Percentiles rank a stretch among this genome's conserved stretches.
These are phyloP conservation scores for Arachis hypogaea DNA, from an alignment of 306 rosid genomes.

Conservation along the genomic window DNA sequence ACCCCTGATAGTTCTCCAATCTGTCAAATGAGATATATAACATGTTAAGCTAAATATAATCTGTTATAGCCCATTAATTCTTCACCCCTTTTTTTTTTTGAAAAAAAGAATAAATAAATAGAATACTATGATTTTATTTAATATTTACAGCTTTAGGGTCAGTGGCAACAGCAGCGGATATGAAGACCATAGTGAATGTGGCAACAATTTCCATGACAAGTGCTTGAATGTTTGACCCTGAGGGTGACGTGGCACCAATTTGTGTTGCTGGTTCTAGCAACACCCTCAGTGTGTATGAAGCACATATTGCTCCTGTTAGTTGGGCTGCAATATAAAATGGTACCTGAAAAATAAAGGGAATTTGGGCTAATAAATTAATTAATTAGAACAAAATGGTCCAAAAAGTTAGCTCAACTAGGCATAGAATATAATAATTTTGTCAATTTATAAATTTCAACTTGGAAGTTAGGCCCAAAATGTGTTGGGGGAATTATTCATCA, in stretches of 20 bases:
- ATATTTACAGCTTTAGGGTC: constrained; percentile 71
- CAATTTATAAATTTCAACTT: background rate
- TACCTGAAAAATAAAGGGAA: constrained; percentile 48
- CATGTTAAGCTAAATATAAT: background rate
- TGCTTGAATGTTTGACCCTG: constrained; percentile 61
- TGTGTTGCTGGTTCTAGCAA: constrained; percentile 55
- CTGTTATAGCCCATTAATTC: too few species aligned
- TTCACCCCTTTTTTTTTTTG: background rate
- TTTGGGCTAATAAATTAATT: background rate
- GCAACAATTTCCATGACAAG: constrained; percentile 65
- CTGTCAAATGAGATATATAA: constrained; percentile 39
- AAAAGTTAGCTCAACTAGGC: background rate
- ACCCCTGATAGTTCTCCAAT: constrained; percentile 69
- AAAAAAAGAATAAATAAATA: background rate
- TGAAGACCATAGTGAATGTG: constrained; percentile 76
- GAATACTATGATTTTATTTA: too few species aligned
- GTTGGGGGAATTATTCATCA: background rate
- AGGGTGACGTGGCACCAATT: constrained; percentile 69
- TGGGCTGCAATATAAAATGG: constrained; percentile 80
- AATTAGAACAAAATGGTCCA: background rate
- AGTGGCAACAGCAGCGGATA: constrained; percentile 73
- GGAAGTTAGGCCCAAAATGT: background rate
- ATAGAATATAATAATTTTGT: background rate
- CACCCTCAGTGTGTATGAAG: constrained; percentile 58
- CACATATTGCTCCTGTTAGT: constrained; percentile 70